Evolutionary conservation across 768 basidiomycete genomes (phyloP), one percentile per base, ranked within the genome.

Genomic region (Chalciporus pseudorubinellus): DNA sequence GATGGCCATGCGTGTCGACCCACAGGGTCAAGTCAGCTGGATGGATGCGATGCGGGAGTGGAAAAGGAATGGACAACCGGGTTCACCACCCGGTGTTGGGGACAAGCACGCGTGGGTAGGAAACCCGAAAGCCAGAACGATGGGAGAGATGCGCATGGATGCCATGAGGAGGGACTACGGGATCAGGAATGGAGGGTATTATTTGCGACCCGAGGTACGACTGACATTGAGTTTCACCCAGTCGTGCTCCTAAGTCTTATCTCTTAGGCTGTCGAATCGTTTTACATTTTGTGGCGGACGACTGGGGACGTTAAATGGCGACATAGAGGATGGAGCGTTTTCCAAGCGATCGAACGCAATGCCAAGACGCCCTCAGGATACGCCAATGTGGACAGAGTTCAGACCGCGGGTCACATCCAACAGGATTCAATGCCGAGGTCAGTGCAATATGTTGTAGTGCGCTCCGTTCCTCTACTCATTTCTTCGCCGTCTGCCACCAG

Each of bases 381-480:
- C 58, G 79, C 86, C 1, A 81, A 71, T 51, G 65, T 89, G 39
- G 58, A 59, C 46, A 67, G 72, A 13, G 85, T 87, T 12, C 75
- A 81, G 22, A 46, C 58, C 18, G 56, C 65, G 1, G 70, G 73
- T n/a, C 71, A 74, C 1, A 46, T 57, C 12, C 68, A 74, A 60
- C 62, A 62, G 26, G 79, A 90, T 57, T 72, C 73, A 19, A 89
- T 89, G 85, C 88, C 89, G n/a, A 89, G 87, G 87, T 86, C 36
- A 50, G 78, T 31, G 66, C 67, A n/a, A n/a, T n/a, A n/a, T n/a
- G n/a, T n/a, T 70, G 43, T 45, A 9, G 18, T 26, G 22, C 18
- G 4, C 33, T 24, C 21, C 16, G 21, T 28, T 36, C 20, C n/a
- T n/a, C 16, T 48, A 46, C 31, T 54, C 22, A 24, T 19, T 19